Evolutionary conservation across 768 basidiomycete species (phyloP).

Genomic region (Amanita rubescens): DNA sequence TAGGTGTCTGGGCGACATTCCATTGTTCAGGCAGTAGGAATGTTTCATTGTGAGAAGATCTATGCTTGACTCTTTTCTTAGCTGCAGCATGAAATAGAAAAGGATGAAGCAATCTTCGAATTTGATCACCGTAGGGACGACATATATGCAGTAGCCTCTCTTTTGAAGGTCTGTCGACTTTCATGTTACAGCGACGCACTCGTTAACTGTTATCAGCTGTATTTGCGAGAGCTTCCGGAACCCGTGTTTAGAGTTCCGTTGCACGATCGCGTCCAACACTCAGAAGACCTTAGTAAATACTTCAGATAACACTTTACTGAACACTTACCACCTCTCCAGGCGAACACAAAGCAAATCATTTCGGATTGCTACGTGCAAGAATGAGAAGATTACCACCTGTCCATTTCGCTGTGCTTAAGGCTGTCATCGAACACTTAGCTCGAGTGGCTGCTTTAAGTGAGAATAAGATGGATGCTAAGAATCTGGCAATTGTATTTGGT

Average conservation of each 20-base stretch:
- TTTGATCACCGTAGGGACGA: slow-evolving; percentile 70
- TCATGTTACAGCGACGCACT: not conserved
- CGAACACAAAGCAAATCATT: slow-evolving; percentile 63
- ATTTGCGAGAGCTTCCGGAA: slow-evolving; percentile 84
- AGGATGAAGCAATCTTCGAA: slow-evolving; percentile 67
- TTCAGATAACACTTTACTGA: not conserved
- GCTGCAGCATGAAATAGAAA: slow-evolving; percentile 84
- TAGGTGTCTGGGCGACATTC: slow-evolving; percentile 85
- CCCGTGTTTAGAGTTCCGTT: slow-evolving; percentile 79
- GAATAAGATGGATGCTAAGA: slow-evolving; percentile 94
- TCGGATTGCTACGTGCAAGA: slow-evolving; percentile 77
- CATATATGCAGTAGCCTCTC: slow-evolving; percentile 73
- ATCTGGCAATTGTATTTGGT: slow-evolving; percentile 87
- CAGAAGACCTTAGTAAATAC: slow-evolving; percentile 61
- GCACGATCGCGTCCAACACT: slow-evolving; percentile 75
- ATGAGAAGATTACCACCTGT: slow-evolving; percentile 77
- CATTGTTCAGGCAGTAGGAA: slow-evolving; percentile 66
- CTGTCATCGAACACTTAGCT: slow-evolving; percentile 75
- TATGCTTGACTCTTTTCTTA: slow-evolving; percentile 20
- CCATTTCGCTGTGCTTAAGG: slow-evolving; percentile 79
- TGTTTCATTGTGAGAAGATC: not conserved
- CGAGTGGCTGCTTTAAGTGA: slow-evolving; percentile 58
- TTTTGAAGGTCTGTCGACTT: slow-evolving; percentile 60
- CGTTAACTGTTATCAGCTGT: slow-evolving; percentile 36
- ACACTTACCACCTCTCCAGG: slow-evolving; percentile 30